phyloP scores from a whole-genome alignment of 768 basidiomycete species.

The Rhizopogon roseolus region DNA sequence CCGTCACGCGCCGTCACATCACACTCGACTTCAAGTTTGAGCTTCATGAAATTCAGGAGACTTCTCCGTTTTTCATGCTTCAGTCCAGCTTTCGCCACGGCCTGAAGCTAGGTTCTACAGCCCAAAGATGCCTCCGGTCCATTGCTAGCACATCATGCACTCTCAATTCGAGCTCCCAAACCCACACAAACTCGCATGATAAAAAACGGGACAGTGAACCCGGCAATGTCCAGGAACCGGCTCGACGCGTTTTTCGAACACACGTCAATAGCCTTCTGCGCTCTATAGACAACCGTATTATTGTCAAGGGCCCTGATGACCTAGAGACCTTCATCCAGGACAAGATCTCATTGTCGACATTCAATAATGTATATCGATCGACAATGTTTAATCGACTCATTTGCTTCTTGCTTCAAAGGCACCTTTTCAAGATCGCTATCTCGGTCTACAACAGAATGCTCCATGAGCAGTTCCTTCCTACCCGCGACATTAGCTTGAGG shows the following conservation, averaged over 20 bases:
- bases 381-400: slow-evolving; percentile 35
- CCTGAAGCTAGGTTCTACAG: not conserved
- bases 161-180: not conserved
- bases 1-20: not conserved
- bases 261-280: slow-evolving; percentile 22
- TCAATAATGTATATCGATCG: slow-evolving; percentile 23
- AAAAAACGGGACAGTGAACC: not conserved
- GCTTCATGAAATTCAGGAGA: not conserved
- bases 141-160: not conserved
- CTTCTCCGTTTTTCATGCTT: not conserved
- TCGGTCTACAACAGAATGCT: slow-evolving; percentile 39
- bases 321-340: slow-evolving; percentile 18
- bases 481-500: slow-evolving; percentile 33
- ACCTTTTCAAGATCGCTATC: slow-evolving; percentile 33
- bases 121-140: not conserved
- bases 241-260: slow-evolving; percentile 5
- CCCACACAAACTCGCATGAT: too few species aligned
- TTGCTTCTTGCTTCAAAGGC: slow-evolving; percentile 34
- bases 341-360: slow-evolving; percentile 17
- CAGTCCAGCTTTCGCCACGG: not conserved
- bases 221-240: not conserved
- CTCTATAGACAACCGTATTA: slow-evolving; percentile 21
- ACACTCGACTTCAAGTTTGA: not conserved
- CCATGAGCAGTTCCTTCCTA: slow-evolving; percentile 32
- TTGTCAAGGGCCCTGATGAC: slow-evolving; percentile 13